Percentiles rank a stretch among this genome's conserved stretches.
Evolutionary conservation across 352 stramenopile species (phyloP).

Genomic region (Phytophthora cactorum): DNA sequence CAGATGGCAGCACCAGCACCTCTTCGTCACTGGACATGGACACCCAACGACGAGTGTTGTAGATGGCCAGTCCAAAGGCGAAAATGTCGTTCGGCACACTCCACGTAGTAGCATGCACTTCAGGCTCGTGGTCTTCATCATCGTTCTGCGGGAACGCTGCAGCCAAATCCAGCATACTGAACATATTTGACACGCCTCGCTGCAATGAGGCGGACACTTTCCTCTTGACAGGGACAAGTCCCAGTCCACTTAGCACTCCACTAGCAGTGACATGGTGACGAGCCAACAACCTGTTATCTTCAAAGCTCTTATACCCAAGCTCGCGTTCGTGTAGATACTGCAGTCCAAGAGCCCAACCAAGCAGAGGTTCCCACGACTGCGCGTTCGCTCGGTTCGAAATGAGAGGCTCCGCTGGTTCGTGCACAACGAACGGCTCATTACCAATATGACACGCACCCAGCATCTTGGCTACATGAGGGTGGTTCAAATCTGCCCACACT

Average conservation of each 20-base stretch:
- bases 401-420: conserved; percentile 28
- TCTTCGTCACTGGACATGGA: conserved; percentile 24
- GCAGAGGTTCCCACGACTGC: conserved; percentile 33
- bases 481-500: conserved; percentile 37
- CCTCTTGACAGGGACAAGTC: conserved; percentile 32
- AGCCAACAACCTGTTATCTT: conserved; percentile 24
- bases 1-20: conserved; percentile 14
- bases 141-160: neutral
- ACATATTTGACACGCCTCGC: conserved; percentile 26
- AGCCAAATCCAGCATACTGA: conserved; percentile 17
- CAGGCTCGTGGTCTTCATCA: neutral
- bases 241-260: conserved; percentile 30
- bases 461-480: conserved; percentile 39
- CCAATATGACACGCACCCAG: conserved; percentile 36
- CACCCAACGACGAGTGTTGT: conserved; percentile 30
- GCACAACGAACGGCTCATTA: conserved; percentile 31
- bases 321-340: conserved; percentile 43
- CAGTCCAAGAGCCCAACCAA: conserved; percentile 34
- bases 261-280: conserved; percentile 22
- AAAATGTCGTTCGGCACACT: conserved; percentile 32
- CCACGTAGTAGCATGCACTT: conserved; percentile 13
- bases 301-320: conserved; percentile 35
- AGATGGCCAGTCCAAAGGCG: conserved; percentile 32
- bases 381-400: conserved; percentile 18
- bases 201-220: conserved; percentile 17